Percentiles rank a stretch among this genome's conserved stretches.
Conservation (phyloP, 78 protist species). For the Dictyostelium purpureum region DNA sequence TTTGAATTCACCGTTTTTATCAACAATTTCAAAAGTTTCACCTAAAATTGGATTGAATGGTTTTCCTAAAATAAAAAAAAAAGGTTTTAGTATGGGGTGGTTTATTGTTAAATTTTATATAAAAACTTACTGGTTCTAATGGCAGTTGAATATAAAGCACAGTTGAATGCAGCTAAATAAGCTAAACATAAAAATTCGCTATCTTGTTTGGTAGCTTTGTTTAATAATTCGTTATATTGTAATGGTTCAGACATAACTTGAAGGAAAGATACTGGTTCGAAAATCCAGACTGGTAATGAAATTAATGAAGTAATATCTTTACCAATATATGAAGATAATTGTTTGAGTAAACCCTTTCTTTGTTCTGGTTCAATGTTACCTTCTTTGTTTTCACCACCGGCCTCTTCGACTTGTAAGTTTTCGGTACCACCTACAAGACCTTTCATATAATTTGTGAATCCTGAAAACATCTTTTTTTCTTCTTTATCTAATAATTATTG, state of each 20-base stretch:
- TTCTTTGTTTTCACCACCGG: constrained; percentile 28
- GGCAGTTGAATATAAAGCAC: constrained; percentile 65
- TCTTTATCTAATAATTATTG: neutral
- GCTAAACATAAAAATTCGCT: constrained; percentile 63
- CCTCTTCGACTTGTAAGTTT: constrained; percentile 48
- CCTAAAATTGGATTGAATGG: constrained; percentile 85
- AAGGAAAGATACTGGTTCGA: constrained; percentile 79
- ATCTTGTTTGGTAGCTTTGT: constrained; percentile 28
- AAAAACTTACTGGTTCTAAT: constrained; percentile 72
- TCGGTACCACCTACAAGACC: constrained; percentile 42
- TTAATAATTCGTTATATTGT: constrained; percentile 59
- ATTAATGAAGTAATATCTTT: constrained; percentile 79
- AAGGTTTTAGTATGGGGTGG: neutral
- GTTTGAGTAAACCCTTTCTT: constrained; percentile 77
- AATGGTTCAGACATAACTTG: constrained; percentile 79
- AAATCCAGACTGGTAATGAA: constrained; percentile 81
- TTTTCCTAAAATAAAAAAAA: constrained; percentile 49
- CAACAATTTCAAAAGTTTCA: constrained; percentile 79
- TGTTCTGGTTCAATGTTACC: constrained; percentile 55
- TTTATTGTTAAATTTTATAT: neutral
- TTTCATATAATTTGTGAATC: constrained; percentile 60
- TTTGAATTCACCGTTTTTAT: constrained; percentile 38
- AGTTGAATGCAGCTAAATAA: constrained; percentile 76
- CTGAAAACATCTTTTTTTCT: constrained; percentile 16
- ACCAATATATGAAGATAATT: constrained; percentile 72